These are phyloP conservation scores for Avicennia marina DNA, from an alignment of 257 asterid species.

Conservation along the genomic window DNA sequence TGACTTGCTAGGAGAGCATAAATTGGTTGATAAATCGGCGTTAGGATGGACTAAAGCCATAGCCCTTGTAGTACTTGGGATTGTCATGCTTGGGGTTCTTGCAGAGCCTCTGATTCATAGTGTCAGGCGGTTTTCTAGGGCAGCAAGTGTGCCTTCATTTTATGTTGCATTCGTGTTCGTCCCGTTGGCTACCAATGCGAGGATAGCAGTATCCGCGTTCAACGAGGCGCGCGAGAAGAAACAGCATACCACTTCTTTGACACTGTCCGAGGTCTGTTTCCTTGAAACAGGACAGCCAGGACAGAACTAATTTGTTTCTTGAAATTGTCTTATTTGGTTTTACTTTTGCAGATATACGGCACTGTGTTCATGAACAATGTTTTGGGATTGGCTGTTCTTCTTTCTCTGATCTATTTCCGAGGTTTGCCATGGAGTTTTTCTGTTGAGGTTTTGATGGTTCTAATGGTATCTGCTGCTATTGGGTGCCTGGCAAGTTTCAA, in stretches of 20 bases:
- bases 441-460: slow-evolving; percentile 25
- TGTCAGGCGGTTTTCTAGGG: not conserved
- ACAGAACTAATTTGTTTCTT: too few species aligned
- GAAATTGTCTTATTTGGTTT: not conserved
- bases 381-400: slow-evolving; percentile 16
- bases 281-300: too few species aligned
- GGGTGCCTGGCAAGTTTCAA: slow-evolving; percentile 17
- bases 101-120: slow-evolving; percentile 10
- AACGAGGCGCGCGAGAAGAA: slow-evolving; percentile 16
- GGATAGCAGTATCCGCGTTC: slow-evolving; percentile 17
- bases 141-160: slow-evolving; percentile 16
- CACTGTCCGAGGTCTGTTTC: slow-evolving; percentile 20
- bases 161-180: slow-evolving; percentile 19
- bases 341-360: slow-evolving; percentile 21
- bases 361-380: slow-evolving; percentile 29
- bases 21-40: too few species aligned
- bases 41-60: too few species aligned
- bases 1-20: too few species aligned
- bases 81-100: slow-evolving; percentile 9
- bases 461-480: slow-evolving; percentile 17
- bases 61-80: slow-evolving; percentile 4
- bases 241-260: slow-evolving; percentile 21
- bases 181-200: slow-evolving; percentile 21
- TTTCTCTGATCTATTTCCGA: not conserved
- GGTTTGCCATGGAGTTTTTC: slow-evolving; percentile 5